phyloP scores from a whole-genome alignment of 2,329 filamentous ascomycete genomes.

The Berkeleyomyces rouxiae region DNA sequence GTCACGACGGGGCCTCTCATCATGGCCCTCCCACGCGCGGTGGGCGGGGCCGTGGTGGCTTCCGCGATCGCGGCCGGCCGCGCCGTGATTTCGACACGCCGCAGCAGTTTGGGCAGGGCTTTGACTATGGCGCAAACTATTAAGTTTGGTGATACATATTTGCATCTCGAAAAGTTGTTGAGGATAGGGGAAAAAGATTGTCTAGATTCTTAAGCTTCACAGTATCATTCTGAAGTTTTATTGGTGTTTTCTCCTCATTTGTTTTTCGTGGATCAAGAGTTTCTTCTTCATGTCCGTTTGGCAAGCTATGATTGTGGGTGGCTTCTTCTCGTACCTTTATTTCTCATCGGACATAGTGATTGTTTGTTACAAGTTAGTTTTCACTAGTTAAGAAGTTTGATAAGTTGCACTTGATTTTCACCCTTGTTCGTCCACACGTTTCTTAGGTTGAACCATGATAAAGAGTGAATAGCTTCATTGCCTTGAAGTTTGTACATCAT shows the following conservation, averaged over 20 bases:
- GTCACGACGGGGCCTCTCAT: constrained; percentile 3
- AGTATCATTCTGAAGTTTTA: background rate
- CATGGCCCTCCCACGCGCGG: constrained; percentile 5
- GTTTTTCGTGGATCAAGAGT: background rate
- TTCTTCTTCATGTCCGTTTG: background rate
- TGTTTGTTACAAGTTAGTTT: background rate
- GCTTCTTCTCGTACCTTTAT: background rate
- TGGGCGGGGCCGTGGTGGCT: constrained; percentile 10
- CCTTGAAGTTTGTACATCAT: too few species aligned
- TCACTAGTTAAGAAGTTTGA: background rate
- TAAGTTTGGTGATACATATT: background rate
- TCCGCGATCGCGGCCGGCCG: constrained; percentile 10
- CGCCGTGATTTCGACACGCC: constrained; percentile 13
- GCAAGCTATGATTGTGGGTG: background rate
- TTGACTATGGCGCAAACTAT: constrained; percentile 13
- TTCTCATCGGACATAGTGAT: background rate
- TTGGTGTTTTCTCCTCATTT: background rate
- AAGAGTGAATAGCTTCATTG: too few species aligned
- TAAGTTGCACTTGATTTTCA: background rate
- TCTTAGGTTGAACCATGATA: too few species aligned
- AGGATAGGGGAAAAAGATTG: background rate
- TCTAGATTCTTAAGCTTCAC: background rate
- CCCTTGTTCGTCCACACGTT: too few species aligned
- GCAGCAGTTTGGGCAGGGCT: constrained; percentile 13
- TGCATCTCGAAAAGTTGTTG: background rate